A percentile compares a stretch with the other conserved stretches of the same genome.
Conservation (phyloP, 2,329 filamentous ascomycete species). For the Sporothrix mexicana region DNA sequence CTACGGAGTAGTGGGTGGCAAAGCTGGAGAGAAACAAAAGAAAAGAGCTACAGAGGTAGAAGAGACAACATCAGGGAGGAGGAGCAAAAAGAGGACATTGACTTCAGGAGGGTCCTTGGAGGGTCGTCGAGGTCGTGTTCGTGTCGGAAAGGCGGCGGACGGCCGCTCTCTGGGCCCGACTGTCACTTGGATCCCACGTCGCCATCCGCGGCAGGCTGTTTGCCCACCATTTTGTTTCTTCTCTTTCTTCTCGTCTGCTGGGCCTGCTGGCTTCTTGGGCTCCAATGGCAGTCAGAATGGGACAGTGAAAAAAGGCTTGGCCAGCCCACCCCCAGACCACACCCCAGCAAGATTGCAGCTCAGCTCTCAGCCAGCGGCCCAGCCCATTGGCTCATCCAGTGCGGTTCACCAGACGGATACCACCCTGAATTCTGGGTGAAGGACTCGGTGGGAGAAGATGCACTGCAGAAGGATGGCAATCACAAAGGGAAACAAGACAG, state of each 20-base stretch:
- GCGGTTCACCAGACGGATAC: conserved; percentile 17
- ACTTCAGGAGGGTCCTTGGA: neutral
- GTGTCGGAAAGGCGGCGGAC: neutral
- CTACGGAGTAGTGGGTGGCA: no score
- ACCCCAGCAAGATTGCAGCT: conserved; percentile 12
- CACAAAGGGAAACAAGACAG: no score
- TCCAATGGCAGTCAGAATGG: neutral
- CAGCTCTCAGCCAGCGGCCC: conserved; percentile 27
- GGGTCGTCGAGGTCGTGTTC: neutral
- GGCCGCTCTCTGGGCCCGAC: neutral
- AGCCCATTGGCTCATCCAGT: conserved; percentile 26
- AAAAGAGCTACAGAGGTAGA: neutral
- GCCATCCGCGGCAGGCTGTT: conserved; percentile 19
- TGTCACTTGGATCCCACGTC: neutral
- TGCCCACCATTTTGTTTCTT: neutral
- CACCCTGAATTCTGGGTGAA: neutral
- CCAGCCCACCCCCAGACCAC: neutral
- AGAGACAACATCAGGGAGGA: neutral
- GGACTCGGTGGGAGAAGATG: neutral
- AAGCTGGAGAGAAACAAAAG: neutral
- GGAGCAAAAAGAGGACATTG: neutral
- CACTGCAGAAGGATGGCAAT: neutral
- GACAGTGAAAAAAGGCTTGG: no score
- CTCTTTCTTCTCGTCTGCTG: neutral
- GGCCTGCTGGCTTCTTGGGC: neutral